Percentiles rank a stretch among this genome's conserved stretches.
Conservation (phyloP, 2,329 filamentous ascomycete species). For the Aspergillus quadricinctus region DNA sequence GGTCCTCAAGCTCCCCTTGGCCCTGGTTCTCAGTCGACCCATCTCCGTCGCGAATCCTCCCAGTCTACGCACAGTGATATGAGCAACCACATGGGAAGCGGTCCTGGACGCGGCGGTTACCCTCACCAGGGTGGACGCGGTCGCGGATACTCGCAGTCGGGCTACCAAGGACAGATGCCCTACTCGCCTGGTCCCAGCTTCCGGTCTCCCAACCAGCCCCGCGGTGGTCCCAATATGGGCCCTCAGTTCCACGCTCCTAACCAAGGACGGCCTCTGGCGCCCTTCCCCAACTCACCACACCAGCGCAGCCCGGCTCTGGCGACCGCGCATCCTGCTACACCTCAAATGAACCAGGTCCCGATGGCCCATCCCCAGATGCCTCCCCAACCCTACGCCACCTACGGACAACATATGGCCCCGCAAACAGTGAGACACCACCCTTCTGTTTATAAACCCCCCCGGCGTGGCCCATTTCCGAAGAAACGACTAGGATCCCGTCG, state of each 20-base stretch:
- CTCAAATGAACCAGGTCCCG: slow-evolving; percentile 67
- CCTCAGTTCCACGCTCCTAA: slow-evolving; percentile 46
- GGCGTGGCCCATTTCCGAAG: slow-evolving; percentile 33
- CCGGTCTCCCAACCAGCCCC: slow-evolving; percentile 49
- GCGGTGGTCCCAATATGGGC: slow-evolving; percentile 49
- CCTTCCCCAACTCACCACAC: slow-evolving; percentile 63
- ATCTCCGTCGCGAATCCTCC: slow-evolving; percentile 80
- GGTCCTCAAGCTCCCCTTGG: slow-evolving; percentile 59
- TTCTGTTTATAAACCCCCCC: slow-evolving; percentile 24
- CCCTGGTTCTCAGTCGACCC: slow-evolving; percentile 63
- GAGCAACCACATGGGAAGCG: slow-evolving; percentile 53
- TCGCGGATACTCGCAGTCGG: slow-evolving; percentile 52
- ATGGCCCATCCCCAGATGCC: slow-evolving; percentile 63
- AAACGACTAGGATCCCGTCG: slow-evolving; percentile 25
- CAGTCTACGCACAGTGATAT: slow-evolving; percentile 76
- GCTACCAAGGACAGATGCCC: slow-evolving; percentile 49
- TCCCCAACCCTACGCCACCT: slow-evolving; percentile 55
- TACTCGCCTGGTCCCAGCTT: slow-evolving; percentile 53
- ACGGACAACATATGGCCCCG: slow-evolving; percentile 53
- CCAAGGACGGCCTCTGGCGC: slow-evolving; percentile 39
- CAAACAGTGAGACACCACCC: slow-evolving; percentile 57
- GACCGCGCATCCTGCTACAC: slow-evolving; percentile 63
- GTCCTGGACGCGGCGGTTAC: slow-evolving; percentile 52
- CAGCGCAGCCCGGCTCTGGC: slow-evolving; percentile 63
- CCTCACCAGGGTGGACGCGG: slow-evolving; percentile 52